Conservation (phyloP, 2,329 filamentous ascomycete genomes). For the Scedosporium boydii region DNA sequence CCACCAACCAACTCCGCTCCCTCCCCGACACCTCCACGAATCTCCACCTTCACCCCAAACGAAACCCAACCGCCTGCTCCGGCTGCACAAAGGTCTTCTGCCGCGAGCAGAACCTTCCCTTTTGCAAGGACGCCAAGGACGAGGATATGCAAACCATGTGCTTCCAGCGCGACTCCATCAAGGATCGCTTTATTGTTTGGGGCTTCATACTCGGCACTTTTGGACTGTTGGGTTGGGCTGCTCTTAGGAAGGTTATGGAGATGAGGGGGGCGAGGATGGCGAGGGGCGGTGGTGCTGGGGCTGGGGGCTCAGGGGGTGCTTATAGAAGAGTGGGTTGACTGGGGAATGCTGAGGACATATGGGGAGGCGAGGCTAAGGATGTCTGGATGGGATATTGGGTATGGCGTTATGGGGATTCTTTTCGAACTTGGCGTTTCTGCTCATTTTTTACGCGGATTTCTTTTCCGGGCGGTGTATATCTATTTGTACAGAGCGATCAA, state of each 20-base stretch:
- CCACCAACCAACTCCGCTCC: slow-evolving; percentile 18
- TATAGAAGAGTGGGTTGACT: background rate
- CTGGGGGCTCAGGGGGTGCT: background rate
- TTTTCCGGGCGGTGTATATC: too few relatives aligned
- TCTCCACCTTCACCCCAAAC: slow-evolving; percentile 7
- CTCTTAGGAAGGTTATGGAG: slow-evolving; percentile 37
- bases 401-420: too few relatives aligned
- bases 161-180: slow-evolving; percentile 58
- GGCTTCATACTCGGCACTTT: slow-evolving; percentile 50
- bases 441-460: too few relatives aligned
- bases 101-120: slow-evolving; percentile 47
- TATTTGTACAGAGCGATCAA: too few relatives aligned
- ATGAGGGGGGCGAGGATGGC: slow-evolving; percentile 20
- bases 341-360: too few relatives aligned
- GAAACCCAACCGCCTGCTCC: slow-evolving; percentile 37
- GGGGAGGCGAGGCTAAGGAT: too few relatives aligned
- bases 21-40: slow-evolving; percentile 8
- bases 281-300: slow-evolving; percentile 8
- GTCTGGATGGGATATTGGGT: too few relatives aligned
- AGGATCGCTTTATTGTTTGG: slow-evolving; percentile 59
- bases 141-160: slow-evolving; percentile 53
- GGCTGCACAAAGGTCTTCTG: slow-evolving; percentile 59
- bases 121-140: slow-evolving; percentile 53
- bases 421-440: too few relatives aligned
- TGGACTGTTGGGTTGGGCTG: slow-evolving; percentile 52